Percentiles rank a stretch among this genome's conserved stretches.
These are phyloP conservation scores for Solanum commersonii DNA, from an alignment of 257 asterid species.

Conservation along the genomic window DNA sequence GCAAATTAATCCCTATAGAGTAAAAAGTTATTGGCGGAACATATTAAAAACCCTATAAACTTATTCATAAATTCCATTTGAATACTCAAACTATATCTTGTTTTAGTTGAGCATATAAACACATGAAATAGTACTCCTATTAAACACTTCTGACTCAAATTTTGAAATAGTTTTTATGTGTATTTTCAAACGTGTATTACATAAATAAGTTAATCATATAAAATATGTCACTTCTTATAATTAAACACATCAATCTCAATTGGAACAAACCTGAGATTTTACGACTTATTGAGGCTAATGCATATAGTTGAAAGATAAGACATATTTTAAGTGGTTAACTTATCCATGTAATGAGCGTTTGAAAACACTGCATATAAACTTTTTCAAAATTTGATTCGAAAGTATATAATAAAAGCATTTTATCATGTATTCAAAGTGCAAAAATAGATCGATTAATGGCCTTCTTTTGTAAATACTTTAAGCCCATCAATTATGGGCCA, in stretches of 20 bases:
- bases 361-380: not conserved
- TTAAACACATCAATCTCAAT: not conserved
- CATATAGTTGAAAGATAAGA: not conserved
- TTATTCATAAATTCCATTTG: not conserved
- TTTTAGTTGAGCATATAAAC: not conserved
- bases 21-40: not conserved
- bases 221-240: not conserved
- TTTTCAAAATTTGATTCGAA: not conserved
- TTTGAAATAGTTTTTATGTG: not conserved
- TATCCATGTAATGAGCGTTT: not conserved
- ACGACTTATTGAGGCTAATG: not conserved
- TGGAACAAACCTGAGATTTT: not conserved
- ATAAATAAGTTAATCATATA: not conserved
- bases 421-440: not conserved
- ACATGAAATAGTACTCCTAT: not conserved
- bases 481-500: not conserved
- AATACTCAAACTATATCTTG: not conserved
- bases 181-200: not conserved
- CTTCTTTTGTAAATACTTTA: not conserved
- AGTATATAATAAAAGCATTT: not conserved
- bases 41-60: not conserved
- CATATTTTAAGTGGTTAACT: not conserved
- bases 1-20: no score
- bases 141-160: no score
- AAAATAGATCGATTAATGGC: not conserved